A percentile compares a stretch with the other conserved stretches of the same genome.
phyloP scores from a whole-genome alignment of 139 green algal species.

The Pleodorina starrii region DNA sequence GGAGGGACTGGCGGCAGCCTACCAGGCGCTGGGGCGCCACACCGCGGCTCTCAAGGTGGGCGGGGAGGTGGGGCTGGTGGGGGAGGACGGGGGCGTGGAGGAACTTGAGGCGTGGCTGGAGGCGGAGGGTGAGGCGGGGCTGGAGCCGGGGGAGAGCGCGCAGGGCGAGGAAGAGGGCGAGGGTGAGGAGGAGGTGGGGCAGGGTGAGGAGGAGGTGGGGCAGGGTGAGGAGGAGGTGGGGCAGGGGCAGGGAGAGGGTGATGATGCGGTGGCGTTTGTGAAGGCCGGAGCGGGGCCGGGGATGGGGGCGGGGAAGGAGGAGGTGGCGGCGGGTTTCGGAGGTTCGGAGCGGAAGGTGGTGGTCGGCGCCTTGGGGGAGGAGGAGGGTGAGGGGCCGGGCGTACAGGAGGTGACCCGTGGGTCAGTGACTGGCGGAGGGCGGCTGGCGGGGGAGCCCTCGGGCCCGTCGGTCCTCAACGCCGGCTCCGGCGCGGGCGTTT shows the following conservation, averaged over 20 bases:
- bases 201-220: background rate
- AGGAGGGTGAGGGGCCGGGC: background rate
- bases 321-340: background rate
- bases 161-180: background rate
- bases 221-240: too few relatives aligned
- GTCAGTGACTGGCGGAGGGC: background rate
- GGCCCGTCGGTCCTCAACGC: too few relatives aligned
- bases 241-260: too few relatives aligned
- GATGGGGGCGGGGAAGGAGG: background rate
- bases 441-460: slow-evolving; percentile 12
- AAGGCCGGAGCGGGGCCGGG: too few relatives aligned
- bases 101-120: background rate
- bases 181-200: background rate
- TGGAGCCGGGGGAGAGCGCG: too few relatives aligned
- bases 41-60: slow-evolving; percentile 74
- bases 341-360: too few relatives aligned
- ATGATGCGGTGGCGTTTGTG: too few relatives aligned
- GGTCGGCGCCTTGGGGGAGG: background rate
- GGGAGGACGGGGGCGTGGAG: background rate
- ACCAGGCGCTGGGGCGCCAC: slow-evolving; percentile 68
- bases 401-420: background rate
- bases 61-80: background rate
- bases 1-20: slow-evolving; percentile 77
- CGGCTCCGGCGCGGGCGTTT: too few relatives aligned
- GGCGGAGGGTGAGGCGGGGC: background rate